A percentile compares a stretch with the other conserved stretches of the same genome.
These are phyloP conservation scores for Artemisia tridentata DNA, from an alignment of 129 eudicot species.

Conservation along the genomic window DNA sequence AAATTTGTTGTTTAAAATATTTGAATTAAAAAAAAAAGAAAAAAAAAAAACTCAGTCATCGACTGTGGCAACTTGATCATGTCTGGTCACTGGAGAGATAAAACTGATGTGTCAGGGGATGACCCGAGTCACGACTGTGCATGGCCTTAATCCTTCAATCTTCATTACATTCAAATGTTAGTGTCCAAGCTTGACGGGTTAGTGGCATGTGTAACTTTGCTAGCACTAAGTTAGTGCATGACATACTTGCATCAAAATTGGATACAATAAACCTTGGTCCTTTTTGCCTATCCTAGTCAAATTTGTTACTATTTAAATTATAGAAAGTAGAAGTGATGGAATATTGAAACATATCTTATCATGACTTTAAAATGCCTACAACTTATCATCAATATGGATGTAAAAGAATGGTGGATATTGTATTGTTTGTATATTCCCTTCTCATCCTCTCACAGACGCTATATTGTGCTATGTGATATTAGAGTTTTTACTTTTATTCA, in stretches of 20 bases:
- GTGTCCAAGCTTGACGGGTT: neutral
- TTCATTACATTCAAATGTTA: neutral
- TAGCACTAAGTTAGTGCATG: conserved; percentile 29
- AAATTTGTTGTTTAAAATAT: too few species aligned
- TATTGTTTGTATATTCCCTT: conserved; percentile 4
- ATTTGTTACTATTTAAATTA: conserved; percentile 22
- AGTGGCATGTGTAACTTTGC: conserved; percentile 20
- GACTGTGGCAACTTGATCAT: too few species aligned
- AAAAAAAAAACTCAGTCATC: too few species aligned
- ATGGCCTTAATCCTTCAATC: too few species aligned
- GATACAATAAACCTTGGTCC: conserved; percentile 5
- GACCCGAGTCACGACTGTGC: too few species aligned
- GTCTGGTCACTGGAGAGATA: too few species aligned
- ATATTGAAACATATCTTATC: conserved; percentile 39
- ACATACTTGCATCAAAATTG: conserved; percentile 24
- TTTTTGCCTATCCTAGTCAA: conserved; percentile 27
- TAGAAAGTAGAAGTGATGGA: conserved; percentile 29
- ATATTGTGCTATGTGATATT: neutral
- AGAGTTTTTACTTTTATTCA: conserved; percentile 1
- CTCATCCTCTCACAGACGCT: neutral
- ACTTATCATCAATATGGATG: conserved; percentile 30
- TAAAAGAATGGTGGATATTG: conserved; percentile 29
- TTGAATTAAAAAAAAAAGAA: too few species aligned
- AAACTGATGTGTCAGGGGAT: too few species aligned
- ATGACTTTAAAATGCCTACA: conserved; percentile 29